These are phyloP conservation scores for Coemansia sp. DNA, from an alignment of 371 early-diverging fungal species.

Conservation along the genomic window DNA sequence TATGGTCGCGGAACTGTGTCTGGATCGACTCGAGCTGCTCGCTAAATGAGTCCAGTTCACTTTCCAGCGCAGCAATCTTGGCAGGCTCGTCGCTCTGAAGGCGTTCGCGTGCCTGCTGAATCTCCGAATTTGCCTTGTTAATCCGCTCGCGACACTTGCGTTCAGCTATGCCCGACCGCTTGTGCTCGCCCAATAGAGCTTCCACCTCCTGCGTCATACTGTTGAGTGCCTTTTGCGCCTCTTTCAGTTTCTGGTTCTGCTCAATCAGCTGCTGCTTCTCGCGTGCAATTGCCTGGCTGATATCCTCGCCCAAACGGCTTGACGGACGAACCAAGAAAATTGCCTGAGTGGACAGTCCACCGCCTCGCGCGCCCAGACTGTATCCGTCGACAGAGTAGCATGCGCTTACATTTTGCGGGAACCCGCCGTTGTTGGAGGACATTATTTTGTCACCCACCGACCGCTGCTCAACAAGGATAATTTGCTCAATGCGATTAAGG, in stretches of 20 bases:
- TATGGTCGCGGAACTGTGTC: constrained; percentile 53
- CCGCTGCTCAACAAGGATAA: constrained; percentile 71
- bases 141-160: constrained; percentile 28
- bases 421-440: constrained; percentile 50
- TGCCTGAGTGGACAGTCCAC: constrained; percentile 54
- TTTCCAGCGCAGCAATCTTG: constrained; percentile 56
- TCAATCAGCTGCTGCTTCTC: constrained; percentile 39
- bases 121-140: constrained; percentile 34
- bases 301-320: constrained; percentile 56
- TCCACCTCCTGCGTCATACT: constrained; percentile 24
- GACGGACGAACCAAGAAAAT: constrained; percentile 54
- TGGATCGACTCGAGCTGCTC: constrained; percentile 53
- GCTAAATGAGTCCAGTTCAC: constrained; percentile 50
- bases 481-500: constrained; percentile 70
- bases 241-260: constrained; percentile 32
- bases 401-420: constrained; percentile 67
- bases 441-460: constrained; percentile 74
- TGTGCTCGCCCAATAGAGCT: constrained; percentile 16
- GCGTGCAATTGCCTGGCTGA: constrained; percentile 51
- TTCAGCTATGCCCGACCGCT: constrained; percentile 10
- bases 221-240: constrained; percentile 22
- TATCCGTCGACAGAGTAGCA: constrained; percentile 69
- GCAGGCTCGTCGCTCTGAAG: constrained; percentile 67
- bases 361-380: constrained; percentile 64
- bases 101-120: constrained; percentile 52